These are phyloP conservation scores for Boletus sensibilis DNA, from an alignment of 768 basidiomycete species.

Conservation along the genomic window DNA sequence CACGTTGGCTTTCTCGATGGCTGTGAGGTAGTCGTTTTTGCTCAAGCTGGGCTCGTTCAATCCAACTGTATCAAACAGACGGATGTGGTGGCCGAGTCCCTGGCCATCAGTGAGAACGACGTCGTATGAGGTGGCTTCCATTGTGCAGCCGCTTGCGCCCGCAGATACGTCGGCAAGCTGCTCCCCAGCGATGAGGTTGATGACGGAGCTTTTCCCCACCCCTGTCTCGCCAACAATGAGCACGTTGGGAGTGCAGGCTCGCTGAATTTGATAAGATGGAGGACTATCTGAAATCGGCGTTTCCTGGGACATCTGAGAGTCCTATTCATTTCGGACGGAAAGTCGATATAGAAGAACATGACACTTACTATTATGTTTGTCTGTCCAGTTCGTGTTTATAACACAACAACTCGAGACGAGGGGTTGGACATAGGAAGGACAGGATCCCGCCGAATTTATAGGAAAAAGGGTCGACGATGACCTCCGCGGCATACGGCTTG, in stretches of 20 bases:
- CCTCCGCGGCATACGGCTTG: neutral
- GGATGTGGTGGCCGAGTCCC: conserved; percentile 10
- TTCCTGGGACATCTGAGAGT: conserved; percentile 5
- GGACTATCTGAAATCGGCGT: neutral
- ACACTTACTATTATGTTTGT: conserved; percentile 11
- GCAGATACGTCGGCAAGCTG: conserved; percentile 29
- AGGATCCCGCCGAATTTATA: conserved; percentile 8
- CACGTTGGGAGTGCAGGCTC: conserved; percentile 29
- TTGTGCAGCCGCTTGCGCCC: conserved; percentile 34
- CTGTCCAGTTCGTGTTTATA: neutral
- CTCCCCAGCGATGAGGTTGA: conserved; percentile 38
- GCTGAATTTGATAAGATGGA: conserved; percentile 14
- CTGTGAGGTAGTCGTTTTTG: conserved; percentile 21
- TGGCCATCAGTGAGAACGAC: conserved; percentile 16
- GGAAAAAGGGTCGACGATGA: neutral
- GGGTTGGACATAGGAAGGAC: neutral
- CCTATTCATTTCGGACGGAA: neutral
- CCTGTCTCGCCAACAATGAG: conserved; percentile 37
- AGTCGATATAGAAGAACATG: neutral
- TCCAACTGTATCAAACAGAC: conserved; percentile 34
- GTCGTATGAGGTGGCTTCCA: conserved; percentile 27
- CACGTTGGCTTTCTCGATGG: conserved; percentile 28
- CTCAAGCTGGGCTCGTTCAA: conserved; percentile 27
- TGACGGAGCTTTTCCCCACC: conserved; percentile 39
- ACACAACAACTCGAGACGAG: neutral